Percentiles rank a stretch among this genome's conserved stretches.
Conservation (phyloP, 1,139 yeast genomes). For the Geotrichum restrictum region DNA sequence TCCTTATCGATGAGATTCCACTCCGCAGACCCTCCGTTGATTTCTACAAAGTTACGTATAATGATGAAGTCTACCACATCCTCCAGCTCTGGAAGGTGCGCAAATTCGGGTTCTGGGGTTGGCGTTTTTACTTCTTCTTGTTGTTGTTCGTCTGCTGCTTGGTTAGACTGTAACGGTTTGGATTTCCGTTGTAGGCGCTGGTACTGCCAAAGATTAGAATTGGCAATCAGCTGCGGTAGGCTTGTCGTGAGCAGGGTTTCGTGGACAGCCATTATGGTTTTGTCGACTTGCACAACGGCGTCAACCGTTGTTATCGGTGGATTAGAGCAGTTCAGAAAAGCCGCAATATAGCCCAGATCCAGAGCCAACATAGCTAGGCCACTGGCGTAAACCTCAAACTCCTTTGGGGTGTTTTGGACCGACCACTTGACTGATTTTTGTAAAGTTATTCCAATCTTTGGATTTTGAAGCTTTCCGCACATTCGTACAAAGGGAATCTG, state of each 20-base stretch:
- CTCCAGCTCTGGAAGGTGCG: constrained; percentile 13
- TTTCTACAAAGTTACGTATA: constrained; percentile 32
- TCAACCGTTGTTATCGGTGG: not conserved
- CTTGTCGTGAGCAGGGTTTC: constrained; percentile 5
- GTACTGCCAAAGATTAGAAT: constrained; percentile 1
- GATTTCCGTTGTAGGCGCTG: constrained; percentile 1
- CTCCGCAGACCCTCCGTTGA: constrained; percentile 38
- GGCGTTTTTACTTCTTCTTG: too few species aligned
- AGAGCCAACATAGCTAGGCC: constrained; percentile 38
- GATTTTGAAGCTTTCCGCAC: not conserved
- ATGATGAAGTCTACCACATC: constrained; percentile 35
- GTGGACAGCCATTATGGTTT: not conserved
- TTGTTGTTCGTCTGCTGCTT: too few species aligned
- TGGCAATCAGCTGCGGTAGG: not conserved
- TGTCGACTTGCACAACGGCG: constrained; percentile 14
- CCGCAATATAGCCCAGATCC: constrained; percentile 31
- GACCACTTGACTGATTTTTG: constrained; percentile 19
- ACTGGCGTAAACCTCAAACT: constrained; percentile 34
- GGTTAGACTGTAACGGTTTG: not conserved
- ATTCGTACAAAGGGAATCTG: constrained; percentile 29
- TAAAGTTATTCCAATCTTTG: not conserved
- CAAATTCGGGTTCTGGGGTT: not conserved
- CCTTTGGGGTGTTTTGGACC: constrained; percentile 28
- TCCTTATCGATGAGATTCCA: constrained; percentile 38
- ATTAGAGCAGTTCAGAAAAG: constrained; percentile 24